These are phyloP conservation scores for Malassezia equina DNA, from an alignment of 1,284 basidiomycete species.

Conservation along the genomic window DNA sequence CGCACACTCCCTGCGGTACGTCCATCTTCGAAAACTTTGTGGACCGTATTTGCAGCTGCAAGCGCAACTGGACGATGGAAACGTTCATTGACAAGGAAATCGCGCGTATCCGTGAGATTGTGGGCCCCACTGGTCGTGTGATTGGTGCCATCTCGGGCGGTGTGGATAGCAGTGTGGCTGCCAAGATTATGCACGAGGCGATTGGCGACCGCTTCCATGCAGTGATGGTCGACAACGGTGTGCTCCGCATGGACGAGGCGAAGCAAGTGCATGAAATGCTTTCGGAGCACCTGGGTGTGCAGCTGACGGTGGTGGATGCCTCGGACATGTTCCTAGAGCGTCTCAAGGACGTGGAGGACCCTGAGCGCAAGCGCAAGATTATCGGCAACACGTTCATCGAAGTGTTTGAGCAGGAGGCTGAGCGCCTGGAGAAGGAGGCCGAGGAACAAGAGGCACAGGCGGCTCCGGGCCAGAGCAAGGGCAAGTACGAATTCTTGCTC, in stretches of 20 bases:
- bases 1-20: conserved; percentile 80
- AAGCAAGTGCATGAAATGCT: conserved; percentile 91
- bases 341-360: conserved; percentile 82
- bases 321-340: conserved; percentile 85
- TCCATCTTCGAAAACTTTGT: conserved; percentile 85
- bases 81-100: conserved; percentile 98
- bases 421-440: conserved; percentile 75
- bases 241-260: conserved; percentile 83
- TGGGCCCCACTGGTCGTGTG: conserved; percentile 85
- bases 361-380: conserved; percentile 93
- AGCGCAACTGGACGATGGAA: conserved; percentile 91
- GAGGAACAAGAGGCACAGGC: conserved; percentile 60
- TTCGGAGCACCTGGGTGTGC: conserved; percentile 84
- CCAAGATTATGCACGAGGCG: conserved; percentile 98
- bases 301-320: conserved; percentile 89
- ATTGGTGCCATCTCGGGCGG: conserved; percentile 96
- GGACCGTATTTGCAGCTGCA: conserved; percentile 68
- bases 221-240: conserved; percentile 99
- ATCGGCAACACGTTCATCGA: conserved; percentile 99
- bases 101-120: conserved; percentile 82
- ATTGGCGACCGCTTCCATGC: conserved; percentile 95
- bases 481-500: conserved; percentile 88
- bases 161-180: conserved; percentile 94
- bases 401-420: conserved; percentile 86
- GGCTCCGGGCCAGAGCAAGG: conserved; percentile 48